phyloP scores from a whole-genome alignment of 441 rosid species.

The Syzygium syzygioides region DNA sequence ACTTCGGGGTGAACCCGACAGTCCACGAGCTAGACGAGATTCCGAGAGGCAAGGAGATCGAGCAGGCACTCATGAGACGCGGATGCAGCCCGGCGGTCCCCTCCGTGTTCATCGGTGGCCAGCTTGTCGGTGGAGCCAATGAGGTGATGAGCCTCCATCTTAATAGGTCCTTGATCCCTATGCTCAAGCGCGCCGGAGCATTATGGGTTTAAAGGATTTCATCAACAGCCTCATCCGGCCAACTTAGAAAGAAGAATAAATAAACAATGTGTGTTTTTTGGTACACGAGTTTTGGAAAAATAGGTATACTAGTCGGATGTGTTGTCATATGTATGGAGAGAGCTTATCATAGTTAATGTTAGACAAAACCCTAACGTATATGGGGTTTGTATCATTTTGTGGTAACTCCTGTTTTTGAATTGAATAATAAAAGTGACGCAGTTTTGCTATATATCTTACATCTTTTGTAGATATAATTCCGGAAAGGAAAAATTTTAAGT shows the following conservation, averaged over 20 bases:
- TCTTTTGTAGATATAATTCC: background rate
- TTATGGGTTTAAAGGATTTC: conserved; percentile 43
- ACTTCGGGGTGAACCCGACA: conserved; percentile 63
- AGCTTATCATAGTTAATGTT: background rate
- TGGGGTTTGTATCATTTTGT: background rate
- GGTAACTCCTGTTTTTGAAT: background rate
- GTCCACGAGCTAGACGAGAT: conserved; percentile 68
- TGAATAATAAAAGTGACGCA: background rate
- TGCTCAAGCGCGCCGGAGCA: conserved; percentile 69
- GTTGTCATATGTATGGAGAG: background rate
- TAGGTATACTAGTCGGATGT: background rate
- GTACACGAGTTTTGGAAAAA: background rate
- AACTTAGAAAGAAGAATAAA: background rate
- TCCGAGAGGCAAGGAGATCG: conserved; percentile 54
- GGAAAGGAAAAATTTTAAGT: background rate
- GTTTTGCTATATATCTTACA: background rate
- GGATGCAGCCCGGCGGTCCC: conserved; percentile 59
- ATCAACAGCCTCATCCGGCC: background rate
- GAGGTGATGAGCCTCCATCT: conserved; percentile 75
- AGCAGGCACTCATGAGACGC: conserved; percentile 42
- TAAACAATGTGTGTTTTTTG: background rate
- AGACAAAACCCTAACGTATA: background rate
- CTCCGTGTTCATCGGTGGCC: conserved; percentile 64
- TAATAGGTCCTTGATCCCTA: conserved; percentile 37
- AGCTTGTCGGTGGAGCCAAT: conserved; percentile 64